These are phyloP conservation scores for Protomyces pachydermus DNA, from an alignment of 1,139 yeast genomes.

Conservation along the genomic window DNA sequence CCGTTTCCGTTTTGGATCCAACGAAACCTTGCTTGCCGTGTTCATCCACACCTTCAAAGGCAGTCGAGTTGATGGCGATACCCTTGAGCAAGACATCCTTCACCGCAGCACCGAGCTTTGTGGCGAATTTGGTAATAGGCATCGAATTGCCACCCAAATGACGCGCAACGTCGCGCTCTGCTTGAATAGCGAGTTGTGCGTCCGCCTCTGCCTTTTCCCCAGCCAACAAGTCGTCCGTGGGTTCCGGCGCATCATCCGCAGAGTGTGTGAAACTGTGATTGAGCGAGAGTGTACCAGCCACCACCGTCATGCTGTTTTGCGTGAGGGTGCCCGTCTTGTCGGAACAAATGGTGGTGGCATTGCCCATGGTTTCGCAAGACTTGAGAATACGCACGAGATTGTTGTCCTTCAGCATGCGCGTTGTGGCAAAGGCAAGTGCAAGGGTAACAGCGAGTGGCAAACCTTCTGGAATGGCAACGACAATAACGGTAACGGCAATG, in stretches of 20 bases:
- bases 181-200: neutral
- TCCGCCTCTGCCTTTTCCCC: neutral
- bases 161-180: slow-evolving; percentile 1
- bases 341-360: slow-evolving; percentile 94
- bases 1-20: slow-evolving; percentile 94
- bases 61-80: slow-evolving; percentile 75
- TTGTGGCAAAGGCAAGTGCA: slow-evolving; percentile 95
- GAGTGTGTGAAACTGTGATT: slow-evolving; percentile 38
- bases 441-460: slow-evolving; percentile 92
- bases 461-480: slow-evolving; percentile 98
- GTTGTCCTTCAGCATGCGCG: slow-evolving; percentile 95
- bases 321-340: slow-evolving; percentile 97
- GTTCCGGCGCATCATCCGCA: slow-evolving; percentile 10
- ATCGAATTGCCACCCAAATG: neutral
- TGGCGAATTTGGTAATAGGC: neutral
- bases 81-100: slow-evolving; percentile 51
- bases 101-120: slow-evolving; percentile 40
- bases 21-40: slow-evolving; percentile 51
- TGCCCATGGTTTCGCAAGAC: slow-evolving; percentile 98
- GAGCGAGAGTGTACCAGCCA: slow-evolving; percentile 61
- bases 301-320: slow-evolving; percentile 86
- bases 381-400: slow-evolving; percentile 88
- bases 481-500: slow-evolving; percentile 85
- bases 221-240: slow-evolving; percentile 5
- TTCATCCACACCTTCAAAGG: slow-evolving; percentile 60